Evolutionary conservation across 192 early-diverging fungal genomes (phyloP).

Genomic region (Piromyces finnis): DNA sequence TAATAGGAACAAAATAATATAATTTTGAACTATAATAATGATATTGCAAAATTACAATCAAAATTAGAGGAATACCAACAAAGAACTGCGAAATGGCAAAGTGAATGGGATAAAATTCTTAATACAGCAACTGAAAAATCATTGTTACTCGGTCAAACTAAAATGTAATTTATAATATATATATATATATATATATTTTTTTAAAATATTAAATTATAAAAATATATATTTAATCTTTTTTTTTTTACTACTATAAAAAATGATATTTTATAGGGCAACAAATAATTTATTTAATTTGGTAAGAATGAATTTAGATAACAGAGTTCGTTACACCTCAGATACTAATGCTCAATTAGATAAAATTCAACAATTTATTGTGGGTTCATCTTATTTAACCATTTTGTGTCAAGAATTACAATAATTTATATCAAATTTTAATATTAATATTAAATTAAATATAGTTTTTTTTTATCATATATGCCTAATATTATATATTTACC

Average conservation of each 20-base stretch:
- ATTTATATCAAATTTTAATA: too few species aligned
- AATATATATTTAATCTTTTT: too few species aligned
- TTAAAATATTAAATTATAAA: too few species aligned
- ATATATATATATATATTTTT: not conserved
- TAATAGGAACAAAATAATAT: conserved; percentile 34
- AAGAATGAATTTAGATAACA: conserved; percentile 32
- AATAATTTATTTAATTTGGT: conserved; percentile 40
- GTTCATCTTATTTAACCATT: not conserved
- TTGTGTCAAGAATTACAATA: not conserved
- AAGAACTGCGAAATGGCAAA: conserved; percentile 22
- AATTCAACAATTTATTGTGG: conserved; percentile 34
- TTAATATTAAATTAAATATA: too few species aligned
- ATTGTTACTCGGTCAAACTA: conserved; percentile 29
- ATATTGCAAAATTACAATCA: conserved; percentile 38
- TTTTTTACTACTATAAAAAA: too few species aligned
- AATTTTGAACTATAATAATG: conserved; percentile 43
- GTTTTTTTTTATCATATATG: too few species aligned
- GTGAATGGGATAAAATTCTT: conserved; percentile 23
- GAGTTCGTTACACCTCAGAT: conserved; percentile 15
- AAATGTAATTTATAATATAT: conserved; percentile 19
- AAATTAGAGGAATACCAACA: conserved; percentile 22
- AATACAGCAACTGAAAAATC: not conserved
- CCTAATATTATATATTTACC: too few species aligned
- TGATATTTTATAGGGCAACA: conserved; percentile 21
- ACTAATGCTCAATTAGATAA: conserved; percentile 34